Evolutionary conservation across 1,139 yeast species (phyloP).

Genomic region (Spathaspora sp.): DNA sequence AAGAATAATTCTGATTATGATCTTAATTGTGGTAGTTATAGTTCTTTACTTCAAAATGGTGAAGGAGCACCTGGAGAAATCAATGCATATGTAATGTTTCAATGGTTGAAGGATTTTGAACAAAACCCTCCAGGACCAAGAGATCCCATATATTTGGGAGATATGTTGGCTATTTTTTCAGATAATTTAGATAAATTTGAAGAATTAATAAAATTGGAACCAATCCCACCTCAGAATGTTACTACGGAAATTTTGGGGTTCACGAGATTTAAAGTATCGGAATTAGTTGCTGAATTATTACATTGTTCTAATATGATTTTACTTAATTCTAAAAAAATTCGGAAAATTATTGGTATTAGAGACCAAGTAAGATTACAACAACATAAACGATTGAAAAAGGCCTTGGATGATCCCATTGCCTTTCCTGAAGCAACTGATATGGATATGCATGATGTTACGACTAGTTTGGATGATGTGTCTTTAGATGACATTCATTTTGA

Average conservation of each 20-base stretch:
- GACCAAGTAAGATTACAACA: conserved; percentile 38
- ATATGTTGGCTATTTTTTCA: conserved; percentile 41
- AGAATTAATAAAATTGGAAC: conserved; percentile 27
- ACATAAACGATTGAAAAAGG: conserved; percentile 28
- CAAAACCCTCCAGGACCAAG: conserved; percentile 49
- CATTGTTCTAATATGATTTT: conserved; percentile 52
- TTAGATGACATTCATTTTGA: conserved; percentile 31
- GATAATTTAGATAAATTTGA: conserved; percentile 35
- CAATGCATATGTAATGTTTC: conserved; percentile 44
- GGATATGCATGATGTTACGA: conserved; percentile 28
- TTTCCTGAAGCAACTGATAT: conserved; percentile 15
- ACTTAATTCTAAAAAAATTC: conserved; percentile 40
- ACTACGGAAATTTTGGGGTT: conserved; percentile 32
- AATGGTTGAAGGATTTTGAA: conserved; percentile 49
- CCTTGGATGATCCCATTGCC: conserved; percentile 30
- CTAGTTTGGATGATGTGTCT: conserved; percentile 40
- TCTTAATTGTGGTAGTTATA: conserved; percentile 43
- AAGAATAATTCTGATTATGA: conserved; percentile 52
- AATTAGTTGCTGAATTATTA: conserved; percentile 45
- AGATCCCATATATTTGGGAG: conserved; percentile 48
- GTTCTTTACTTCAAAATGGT: conserved; percentile 29
- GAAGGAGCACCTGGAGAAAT: conserved; percentile 40
- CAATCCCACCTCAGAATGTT: conserved; percentile 24
- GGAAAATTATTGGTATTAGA: conserved; percentile 34
- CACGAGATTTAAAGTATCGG: conserved; percentile 44